Evolutionary conservation across 2,329 filamentous ascomycete genomes (phyloP), one percentile per base, ranked within the genome.

Genomic region (Fusarium azukiicola): DNA sequence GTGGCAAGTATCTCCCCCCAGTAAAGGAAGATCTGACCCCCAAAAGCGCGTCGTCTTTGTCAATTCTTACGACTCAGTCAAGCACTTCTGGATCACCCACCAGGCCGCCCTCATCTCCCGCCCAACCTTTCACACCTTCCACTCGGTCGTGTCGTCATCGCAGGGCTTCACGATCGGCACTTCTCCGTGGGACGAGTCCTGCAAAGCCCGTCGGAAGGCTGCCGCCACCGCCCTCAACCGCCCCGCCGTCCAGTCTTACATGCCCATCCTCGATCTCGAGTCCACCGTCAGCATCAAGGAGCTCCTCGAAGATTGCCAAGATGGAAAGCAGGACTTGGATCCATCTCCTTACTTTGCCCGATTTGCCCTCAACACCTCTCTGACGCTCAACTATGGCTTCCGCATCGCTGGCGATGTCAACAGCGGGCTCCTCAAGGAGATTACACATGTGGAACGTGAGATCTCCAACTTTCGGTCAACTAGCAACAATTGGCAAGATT

Each of bases 401-500:
- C 93, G 96, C 47, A 96, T 97, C 72, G 91, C 94, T 71, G 96
- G 95, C 1, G 93, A 94, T 77, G 92, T 96, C 61, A 90, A 96
- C 73, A 92, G 95, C 77, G 88, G 91, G 50, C 88, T 97, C 12
- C 89, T 97, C 10, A 89, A 92, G 27, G 96, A 97, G 84, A 97
- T 98, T 73, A 93, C 94, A 0, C 90, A 94, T 63, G 96, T 97
- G 6, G 96, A 97, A 85, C 91, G 95, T 42, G 94, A 93, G 9
- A 94, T 98, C 36, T 95, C 94, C 69, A 96, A 96, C 81, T 95
- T 97, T 83, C 89, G 96, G 64, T 95, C 93, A 38, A 97, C 96
- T 1, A 96, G 94, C 81, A 96, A 97, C 84, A 97, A 97, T 84
- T 96, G 95, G 93, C 95, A 96, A 82, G 96, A 98, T 82, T 97